These are phyloP conservation scores for Trichosporon sp. DNA, from an alignment of 1,284 basidiomycete genomes.

Conservation along the genomic window DNA sequence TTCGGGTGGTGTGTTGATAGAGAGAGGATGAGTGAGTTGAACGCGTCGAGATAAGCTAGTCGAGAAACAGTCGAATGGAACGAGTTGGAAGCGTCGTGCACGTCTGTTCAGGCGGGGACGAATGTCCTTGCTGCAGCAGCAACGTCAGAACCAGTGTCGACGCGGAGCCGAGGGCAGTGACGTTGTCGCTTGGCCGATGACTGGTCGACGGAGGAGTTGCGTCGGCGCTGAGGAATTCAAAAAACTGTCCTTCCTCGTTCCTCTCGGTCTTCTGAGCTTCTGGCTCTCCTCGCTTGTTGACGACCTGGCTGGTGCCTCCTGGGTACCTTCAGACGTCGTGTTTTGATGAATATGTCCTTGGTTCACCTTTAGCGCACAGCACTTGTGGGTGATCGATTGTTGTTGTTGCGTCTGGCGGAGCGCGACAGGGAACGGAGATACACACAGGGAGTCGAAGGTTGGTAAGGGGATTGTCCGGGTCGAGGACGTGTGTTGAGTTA, in stretches of 20 bases:
- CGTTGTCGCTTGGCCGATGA: not conserved
- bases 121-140: not conserved
- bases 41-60: not conserved
- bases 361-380: not conserved
- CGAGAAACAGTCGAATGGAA: not conserved
- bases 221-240: conserved; percentile 12
- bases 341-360: not conserved
- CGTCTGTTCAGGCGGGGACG: conserved; percentile 4
- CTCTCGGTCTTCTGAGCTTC: conserved; percentile 4
- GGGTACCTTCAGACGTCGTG: not conserved
- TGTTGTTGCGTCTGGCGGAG: not conserved
- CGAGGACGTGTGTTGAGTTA: not conserved
- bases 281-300: not conserved
- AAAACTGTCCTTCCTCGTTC: conserved; percentile 8
- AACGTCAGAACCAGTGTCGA: conserved; percentile 1
- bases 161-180: conserved; percentile 11
- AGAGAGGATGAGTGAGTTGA: not conserved
- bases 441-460: conserved; percentile 1
- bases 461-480: not conserved
- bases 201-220: conserved; percentile 6
- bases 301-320: not conserved
- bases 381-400: not conserved
- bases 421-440: not conserved
- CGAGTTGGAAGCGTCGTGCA: conserved; percentile 7
- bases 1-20: not conserved